These are phyloP conservation scores for Macaranga tanarius DNA, from an alignment of 441 rosid genomes.

Conservation along the genomic window DNA sequence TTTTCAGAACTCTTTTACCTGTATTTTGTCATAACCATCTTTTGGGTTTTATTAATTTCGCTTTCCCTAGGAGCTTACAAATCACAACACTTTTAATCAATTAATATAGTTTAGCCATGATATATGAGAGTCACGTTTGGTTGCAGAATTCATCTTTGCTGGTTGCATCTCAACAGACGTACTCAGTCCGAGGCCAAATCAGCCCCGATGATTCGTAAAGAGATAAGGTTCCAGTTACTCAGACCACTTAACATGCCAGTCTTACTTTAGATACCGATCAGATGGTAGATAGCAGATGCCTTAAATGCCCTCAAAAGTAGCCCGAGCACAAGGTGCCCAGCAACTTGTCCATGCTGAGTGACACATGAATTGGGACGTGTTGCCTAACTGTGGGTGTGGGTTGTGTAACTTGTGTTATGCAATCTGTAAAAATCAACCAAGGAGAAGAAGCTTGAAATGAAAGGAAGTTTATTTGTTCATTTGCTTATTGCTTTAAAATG, in stretches of 20 bases:
- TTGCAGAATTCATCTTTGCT: conserved; percentile 70
- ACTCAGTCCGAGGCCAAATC: conserved; percentile 26
- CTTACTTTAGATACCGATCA: not conserved
- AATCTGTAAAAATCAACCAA: no score
- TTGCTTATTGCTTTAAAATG: no score
- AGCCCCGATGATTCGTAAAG: not conserved
- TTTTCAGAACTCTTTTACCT: not conserved
- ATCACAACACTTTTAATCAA: not conserved
- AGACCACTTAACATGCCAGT: not conserved
- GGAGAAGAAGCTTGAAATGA: no score
- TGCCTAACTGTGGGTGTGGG: no score
- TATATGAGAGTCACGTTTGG: conserved; percentile 15
- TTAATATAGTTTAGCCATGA: not conserved
- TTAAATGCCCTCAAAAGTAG: no score
- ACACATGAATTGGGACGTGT: no score
- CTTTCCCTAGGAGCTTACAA: not conserved
- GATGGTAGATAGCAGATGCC: no score
- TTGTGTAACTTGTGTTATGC: no score
- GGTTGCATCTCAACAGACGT: conserved; percentile 55
- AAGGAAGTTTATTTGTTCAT: no score
- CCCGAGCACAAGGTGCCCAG: no score
- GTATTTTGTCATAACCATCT: not conserved
- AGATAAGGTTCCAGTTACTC: not conserved
- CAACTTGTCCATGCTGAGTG: no score
- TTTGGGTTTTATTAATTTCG: not conserved